Conservation (phyloP, 1,284 basidiomycete genomes). For the Cutaneotrichosporon curvatum region DNA sequence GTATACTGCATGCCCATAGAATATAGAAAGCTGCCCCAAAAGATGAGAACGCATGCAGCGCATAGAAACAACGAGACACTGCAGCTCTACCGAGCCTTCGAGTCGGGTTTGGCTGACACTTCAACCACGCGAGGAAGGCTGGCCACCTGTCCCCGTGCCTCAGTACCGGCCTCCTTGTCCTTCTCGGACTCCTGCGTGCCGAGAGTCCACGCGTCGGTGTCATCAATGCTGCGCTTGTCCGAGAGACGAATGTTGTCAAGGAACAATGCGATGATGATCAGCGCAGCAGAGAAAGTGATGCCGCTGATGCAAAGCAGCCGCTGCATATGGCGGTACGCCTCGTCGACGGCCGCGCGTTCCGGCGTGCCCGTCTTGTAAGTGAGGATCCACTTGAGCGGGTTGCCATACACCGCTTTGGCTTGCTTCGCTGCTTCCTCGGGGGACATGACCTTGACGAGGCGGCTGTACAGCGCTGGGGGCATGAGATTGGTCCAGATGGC, state of each 20-base stretch:
- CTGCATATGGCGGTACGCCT: constrained; percentile 31
- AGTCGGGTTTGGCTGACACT: no score
- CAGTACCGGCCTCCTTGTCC: not conserved
- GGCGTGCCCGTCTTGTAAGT: constrained; percentile 36
- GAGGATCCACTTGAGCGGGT: constrained; percentile 31
- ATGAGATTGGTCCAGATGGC: constrained; percentile 39
- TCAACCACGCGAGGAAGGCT: no score
- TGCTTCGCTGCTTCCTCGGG: not conserved
- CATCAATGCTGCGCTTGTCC: constrained; percentile 17
- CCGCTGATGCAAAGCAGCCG: constrained; percentile 28
- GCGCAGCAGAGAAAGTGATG: constrained; percentile 19
- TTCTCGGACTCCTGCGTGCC: constrained; percentile 1
- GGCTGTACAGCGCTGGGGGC: constrained; percentile 9
- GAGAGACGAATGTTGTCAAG: constrained; percentile 9
- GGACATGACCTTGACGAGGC: constrained; percentile 25
- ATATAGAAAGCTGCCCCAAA: no score
- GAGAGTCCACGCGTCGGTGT: constrained; percentile 36
- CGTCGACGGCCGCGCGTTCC: constrained; percentile 30
- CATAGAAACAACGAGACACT: no score
- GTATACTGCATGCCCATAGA: no score
- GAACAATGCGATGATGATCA: constrained; percentile 17
- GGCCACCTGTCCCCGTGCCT: no score
- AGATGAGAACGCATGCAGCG: no score
- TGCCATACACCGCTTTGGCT: constrained; percentile 23
- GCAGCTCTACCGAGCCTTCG: no score